Evolutionary conservation across 1,284 basidiomycete genomes (phyloP).

Genomic region (Takashimella koratensis): DNA sequence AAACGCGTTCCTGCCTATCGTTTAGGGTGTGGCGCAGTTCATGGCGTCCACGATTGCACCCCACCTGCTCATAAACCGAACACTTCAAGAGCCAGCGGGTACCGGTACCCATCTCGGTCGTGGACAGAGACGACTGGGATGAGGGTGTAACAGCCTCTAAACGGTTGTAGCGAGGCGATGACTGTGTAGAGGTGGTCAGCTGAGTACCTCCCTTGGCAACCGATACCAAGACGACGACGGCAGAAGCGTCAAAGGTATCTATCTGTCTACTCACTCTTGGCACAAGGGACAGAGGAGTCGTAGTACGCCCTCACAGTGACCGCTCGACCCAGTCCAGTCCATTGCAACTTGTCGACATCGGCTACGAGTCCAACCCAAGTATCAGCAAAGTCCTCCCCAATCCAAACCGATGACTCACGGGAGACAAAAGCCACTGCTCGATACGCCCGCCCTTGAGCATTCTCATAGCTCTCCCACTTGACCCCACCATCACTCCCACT

Average conservation of each 20-base stretch:
- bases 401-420: not conserved
- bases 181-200: not conserved
- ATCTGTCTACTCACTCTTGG: not conserved
- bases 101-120: not conserved
- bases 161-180: not conserved
- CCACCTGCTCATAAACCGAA: not conserved
- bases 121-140: not conserved
- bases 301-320: not conserved
- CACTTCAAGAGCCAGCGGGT: not conserved
- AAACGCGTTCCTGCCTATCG: too few relatives aligned
- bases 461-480: not conserved
- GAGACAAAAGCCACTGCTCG: not conserved
- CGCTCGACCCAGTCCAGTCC: too few relatives aligned
- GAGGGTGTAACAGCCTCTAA: not conserved
- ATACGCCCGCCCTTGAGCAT: not conserved
- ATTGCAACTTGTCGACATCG: not conserved
- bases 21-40: too few relatives aligned
- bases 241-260: not conserved
- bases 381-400: not conserved
- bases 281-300: not conserved
- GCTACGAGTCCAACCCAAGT: not conserved
- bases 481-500: not conserved
- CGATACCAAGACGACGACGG: too few relatives aligned
- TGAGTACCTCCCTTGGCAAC: too few relatives aligned
- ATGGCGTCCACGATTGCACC: too few relatives aligned